Evolutionary conservation across 768 basidiomycete species (phyloP).

Genomic region (Cytidiella melzeri): DNA sequence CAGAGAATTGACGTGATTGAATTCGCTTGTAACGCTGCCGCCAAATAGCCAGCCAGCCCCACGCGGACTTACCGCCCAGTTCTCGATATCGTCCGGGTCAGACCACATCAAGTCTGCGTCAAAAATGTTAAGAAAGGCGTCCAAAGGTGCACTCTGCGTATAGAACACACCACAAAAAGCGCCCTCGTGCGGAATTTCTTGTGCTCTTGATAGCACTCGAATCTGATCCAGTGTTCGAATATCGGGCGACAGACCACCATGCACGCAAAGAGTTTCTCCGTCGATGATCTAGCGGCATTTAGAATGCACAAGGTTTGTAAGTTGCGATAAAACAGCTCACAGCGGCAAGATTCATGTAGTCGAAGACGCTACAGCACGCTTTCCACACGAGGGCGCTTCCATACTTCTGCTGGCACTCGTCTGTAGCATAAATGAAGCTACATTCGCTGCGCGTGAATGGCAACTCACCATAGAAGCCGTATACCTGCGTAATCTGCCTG

Average conservation of each 20-base stretch:
- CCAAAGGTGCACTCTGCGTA: too few species aligned
- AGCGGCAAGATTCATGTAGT: conserved; percentile 91
- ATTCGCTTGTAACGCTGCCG: conserved; percentile 80
- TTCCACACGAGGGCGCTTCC: conserved; percentile 95
- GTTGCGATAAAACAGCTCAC: conserved; percentile 36
- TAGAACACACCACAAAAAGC: conserved; percentile 76
- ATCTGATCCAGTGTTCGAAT: conserved; percentile 94
- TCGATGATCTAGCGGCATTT: conserved; percentile 80
- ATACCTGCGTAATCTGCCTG: conserved; percentile 96
- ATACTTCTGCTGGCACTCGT: conserved; percentile 98
- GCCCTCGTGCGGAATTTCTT: conserved; percentile 98
- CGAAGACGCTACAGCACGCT: conserved; percentile 94
- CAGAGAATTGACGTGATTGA: conserved; percentile 89
- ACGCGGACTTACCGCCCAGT: conserved; percentile 94
- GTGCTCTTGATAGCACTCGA: conserved; percentile 86
- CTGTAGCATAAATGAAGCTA: conserved; percentile 32
- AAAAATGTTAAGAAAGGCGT: too few species aligned
- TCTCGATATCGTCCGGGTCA: conserved; percentile 91
- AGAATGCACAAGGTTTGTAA: neutral
- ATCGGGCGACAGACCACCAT: conserved; percentile 94
- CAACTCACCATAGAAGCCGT: conserved; percentile 82
- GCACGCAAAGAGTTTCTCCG: conserved; percentile 87
- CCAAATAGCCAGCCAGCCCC: conserved; percentile 97
- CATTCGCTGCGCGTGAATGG: neutral
- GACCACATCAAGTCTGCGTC: conserved; percentile 95